Base-by-base conservation (phyloP, 495 filamentous ascomycete genomes). In the Penicilliopsis zonata region DNA sequence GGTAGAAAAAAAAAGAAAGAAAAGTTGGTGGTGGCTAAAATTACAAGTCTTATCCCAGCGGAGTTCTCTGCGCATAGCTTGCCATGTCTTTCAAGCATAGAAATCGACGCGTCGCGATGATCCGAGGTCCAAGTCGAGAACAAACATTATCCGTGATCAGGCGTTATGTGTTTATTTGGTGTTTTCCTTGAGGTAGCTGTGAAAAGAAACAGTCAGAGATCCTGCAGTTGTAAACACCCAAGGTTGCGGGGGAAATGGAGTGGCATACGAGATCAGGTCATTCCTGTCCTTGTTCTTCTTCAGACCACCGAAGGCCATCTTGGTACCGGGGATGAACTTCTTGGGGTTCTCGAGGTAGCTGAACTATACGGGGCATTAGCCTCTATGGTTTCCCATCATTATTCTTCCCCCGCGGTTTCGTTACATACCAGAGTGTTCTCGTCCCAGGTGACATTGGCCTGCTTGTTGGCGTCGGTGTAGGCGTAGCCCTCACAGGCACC, bases 241-340 rank as follows among this genome's bases (percentile, higher is more conserved):
- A 9, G 16, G 23, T 13, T 19, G 15, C 16, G 15, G 8, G 19
- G 20, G 14, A 24, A 17, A 47, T 4, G 13, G 4, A 18, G 13
- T 5, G 4, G 71, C 84, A 48, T 80, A 93, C 84, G 86, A 88
- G 74, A 96, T 93, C 46, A 99, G 73, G 67, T 99, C 92, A 65
- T 96, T 96, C 61, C 90, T 74, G 70, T 99, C 90, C 82, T 95
- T 95, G 45, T 71, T 76, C 82, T 99, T 99, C 88, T 99, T 99
- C 47, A 99, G 71, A 55, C 90, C 90, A 69, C 90, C 90, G 61
- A 99, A 99, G 52, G 90, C 90, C 90, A 99, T 99, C 85, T 99
- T 99, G 63, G 90, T 99, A 46, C 90, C 90, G 49, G 90, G 92
- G 42, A 99, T 96, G 77, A 77, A 88, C 64, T 88, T 88, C 70